Percentiles rank a stretch among this genome's conserved stretches.
Evolutionary conservation across 192 early-diverging fungal genomes (phyloP).

Genomic region (Coemansia sp.): DNA sequence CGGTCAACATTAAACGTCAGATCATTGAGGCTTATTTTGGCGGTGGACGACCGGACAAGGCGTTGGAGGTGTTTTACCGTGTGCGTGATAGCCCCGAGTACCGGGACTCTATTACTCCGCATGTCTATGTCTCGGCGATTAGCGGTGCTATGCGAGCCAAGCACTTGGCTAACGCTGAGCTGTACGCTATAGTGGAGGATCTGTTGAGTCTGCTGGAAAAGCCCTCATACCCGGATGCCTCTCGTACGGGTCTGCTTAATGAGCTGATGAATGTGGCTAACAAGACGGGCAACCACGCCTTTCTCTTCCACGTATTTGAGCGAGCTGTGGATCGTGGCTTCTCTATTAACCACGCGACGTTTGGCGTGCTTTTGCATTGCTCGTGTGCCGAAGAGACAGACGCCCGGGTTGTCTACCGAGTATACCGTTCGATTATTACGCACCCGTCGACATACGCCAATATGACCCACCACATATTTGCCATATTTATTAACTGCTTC

Average conservation of each 20-base stretch:
- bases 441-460: background rate
- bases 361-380: conserved; percentile 40
- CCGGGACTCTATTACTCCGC: conserved; percentile 20
- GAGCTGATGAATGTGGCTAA: conserved; percentile 30
- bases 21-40: conserved; percentile 43
- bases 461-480: conserved; percentile 40
- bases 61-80: conserved; percentile 24
- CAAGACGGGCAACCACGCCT: conserved; percentile 12
- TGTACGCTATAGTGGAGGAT: conserved; percentile 24
- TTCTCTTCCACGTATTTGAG: conserved; percentile 26
- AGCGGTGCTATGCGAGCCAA: conserved; percentile 20
- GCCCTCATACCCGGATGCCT: conserved; percentile 1
- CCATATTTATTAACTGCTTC: conserved; percentile 44
- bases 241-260: conserved; percentile 41
- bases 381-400: conserved; percentile 17
- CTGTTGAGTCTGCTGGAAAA: conserved; percentile 23
- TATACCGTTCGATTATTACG: conserved; percentile 26
- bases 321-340: conserved; percentile 17
- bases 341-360: conserved; percentile 32
- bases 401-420: conserved; percentile 11
- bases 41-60: conserved; percentile 27
- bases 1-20: conserved; percentile 32
- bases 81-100: conserved; percentile 6
- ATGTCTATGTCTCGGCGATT: conserved; percentile 27
- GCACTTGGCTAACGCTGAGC: background rate